Base-by-base conservation (phyloP, 352 stramenopile genomes). In the Phytophthora macrochlamydospora region DNA sequence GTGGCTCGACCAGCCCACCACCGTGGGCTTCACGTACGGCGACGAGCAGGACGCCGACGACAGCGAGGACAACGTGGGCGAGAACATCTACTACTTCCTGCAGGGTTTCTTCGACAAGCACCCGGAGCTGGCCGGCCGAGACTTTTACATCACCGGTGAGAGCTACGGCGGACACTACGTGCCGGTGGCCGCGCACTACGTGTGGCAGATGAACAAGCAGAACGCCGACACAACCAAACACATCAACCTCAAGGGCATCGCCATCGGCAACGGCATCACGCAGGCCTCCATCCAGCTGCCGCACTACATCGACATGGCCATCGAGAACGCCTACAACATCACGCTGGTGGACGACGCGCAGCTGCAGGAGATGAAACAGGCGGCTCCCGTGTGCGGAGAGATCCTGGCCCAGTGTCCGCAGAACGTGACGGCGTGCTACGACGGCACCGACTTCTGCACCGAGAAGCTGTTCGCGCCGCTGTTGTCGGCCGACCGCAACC, bases 111-210 rank as follows among this genome's bases (percentile, higher is more conserved):
- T 92, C 32, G 58, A 74, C 14, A 76, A 87, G 45, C 83, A 90
- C 61, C 83, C 81, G 14, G 71, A 85, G 59, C 71, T 93, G n/a
- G 33, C 67, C 2, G 73, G 65, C 30, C 78, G 78, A 3, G 71
- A 81, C 29, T 85, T 92, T 37, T 93, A 84, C 74, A 76, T 91
- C 48, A 85, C 81, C 12, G 85, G 85, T 14, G 83, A 93, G 68
- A 90, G 76, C 57, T 93, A 91, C 42, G 85, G 61, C 7, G 82
- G 82, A 7, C 85, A 93, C 53, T 91, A 87, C 57, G 78, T 90
- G 0, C 85, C 82, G 29, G 82, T 68, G 7, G 73, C 67, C 2
- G 80, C 82, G 3, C 78, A 88, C 37, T 86, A 85, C 51, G 76
- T 92, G 24, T 85, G 68, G 65, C 13, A 81, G 49, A 49, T 76